Base-by-base conservation (phyloP, 768 basidiomycete genomes). In the Rickenella mellea region DNA sequence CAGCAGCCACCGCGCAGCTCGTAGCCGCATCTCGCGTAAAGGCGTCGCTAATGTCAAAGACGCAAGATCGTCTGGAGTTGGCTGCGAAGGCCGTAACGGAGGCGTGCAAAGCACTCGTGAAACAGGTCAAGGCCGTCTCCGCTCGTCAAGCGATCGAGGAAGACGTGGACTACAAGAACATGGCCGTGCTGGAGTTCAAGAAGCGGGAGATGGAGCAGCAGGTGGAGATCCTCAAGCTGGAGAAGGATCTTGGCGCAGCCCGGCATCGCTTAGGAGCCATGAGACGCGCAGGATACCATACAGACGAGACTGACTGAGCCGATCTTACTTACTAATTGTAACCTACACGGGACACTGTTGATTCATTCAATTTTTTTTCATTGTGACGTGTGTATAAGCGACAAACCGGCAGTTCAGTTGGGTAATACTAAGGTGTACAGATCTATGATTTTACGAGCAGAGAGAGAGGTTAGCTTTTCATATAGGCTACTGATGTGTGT, bases 21-120 rank as follows among this genome's bases (percentile, higher is more conserved):
- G 96, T 99, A 33, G 96, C 96, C 20, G 96, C 96, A 6, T 97
- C 93, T 9, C 82, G 96, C 43, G 96, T 99, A 56, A 99, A 98
- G 68, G 91, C 93, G 4, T 91, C 91, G 56, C 71, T 97, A 48
- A 98, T 97, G 93, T 93, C 89, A 41, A 94, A 96, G 70, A 96
- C 94, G 2, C 96, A 98, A 64, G 91, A 97, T 55, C 80, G 85
- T 27, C 79, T 99, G 24, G 96, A 99, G 63, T 69, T 89, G 14
- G 96, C 96, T 2, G 92, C 96, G 32, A 97, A 93, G 65, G 94
- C 93, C 2, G 96, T 99, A 43, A 94, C 91, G 4, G 92, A 91
- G 53, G 94, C 96, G 20, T 98, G 94, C 70, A 91, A 85, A 59
- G 91, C 92, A 27, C 80, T 99, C 43, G 96, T 99, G 44, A 76